Percentiles rank a stretch among this genome's conserved stretches.
Evolutionary conservation across 1,284 basidiomycete genomes (phyloP).

Genomic region (Pisolithus thermaeus): DNA sequence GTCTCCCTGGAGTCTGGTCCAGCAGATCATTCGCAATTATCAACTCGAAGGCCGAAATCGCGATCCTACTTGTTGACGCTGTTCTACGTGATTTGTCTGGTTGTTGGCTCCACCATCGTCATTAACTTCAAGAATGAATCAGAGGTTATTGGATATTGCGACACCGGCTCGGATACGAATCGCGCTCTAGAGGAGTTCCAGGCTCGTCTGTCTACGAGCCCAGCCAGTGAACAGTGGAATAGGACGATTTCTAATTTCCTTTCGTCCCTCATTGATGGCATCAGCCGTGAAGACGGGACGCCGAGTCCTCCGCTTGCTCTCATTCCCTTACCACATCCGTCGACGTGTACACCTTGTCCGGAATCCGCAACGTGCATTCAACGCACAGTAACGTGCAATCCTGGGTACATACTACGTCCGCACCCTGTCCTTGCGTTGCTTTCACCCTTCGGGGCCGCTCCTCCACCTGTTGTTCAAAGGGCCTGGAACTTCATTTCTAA

Average conservation of each 20-base stretch:
- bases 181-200: constrained; percentile 46
- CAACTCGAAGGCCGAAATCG: constrained; percentile 12
- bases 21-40: constrained; percentile 13
- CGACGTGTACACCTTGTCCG: constrained; percentile 82
- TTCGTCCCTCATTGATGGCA: constrained; percentile 22
- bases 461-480: constrained; percentile 37
- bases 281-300: constrained; percentile 31
- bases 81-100: constrained; percentile 33
- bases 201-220: constrained; percentile 40
- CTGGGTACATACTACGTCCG: constrained; percentile 67
- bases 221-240: constrained; percentile 57
- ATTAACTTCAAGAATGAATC: constrained; percentile 63
- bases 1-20: constrained; percentile 32
- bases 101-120: constrained; percentile 37
- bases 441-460: constrained; percentile 33
- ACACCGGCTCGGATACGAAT: constrained; percentile 63
- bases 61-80: constrained; percentile 30
- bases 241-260: constrained; percentile 36
- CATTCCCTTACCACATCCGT: constrained; percentile 55
- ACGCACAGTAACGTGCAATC: constrained; percentile 62
- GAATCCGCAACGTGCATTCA: constrained; percentile 72
- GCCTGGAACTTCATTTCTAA: constrained; percentile 43
- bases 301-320: constrained; percentile 51
- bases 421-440: constrained; percentile 48
- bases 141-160: constrained; percentile 77